Evolutionary conservation across 805 yeast species (phyloP).

Genomic region (Metschnikowia gelsemii): DNA sequence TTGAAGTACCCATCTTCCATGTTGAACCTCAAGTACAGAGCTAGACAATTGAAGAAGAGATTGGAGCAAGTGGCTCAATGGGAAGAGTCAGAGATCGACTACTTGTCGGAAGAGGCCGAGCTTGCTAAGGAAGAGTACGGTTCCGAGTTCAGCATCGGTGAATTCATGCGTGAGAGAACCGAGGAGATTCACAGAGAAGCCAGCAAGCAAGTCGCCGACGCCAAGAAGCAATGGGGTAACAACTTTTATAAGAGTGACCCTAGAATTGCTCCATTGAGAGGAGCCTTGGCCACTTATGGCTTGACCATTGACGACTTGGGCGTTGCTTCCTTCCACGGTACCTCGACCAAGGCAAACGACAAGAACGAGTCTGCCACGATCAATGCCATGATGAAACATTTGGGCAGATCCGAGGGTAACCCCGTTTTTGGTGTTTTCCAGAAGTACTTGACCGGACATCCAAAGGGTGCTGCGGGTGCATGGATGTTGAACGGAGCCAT

Average conservation of each 20-base stretch:
- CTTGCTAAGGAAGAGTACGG: conserved; percentile 53
- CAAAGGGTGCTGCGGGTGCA: conserved; percentile 99
- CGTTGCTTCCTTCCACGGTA: conserved; percentile 98
- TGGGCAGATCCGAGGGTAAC: conserved; percentile 97
- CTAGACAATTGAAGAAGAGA: conserved; percentile 84
- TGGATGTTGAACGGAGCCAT: conserved; percentile 99
- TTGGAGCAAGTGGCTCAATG: conserved; percentile 73
- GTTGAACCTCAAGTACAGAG: conserved; percentile 88
- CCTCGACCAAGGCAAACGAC: conserved; percentile 97
- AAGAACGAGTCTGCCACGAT: conserved; percentile 95
- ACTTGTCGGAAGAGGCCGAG: conserved; percentile 68
- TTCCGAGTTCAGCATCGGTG: conserved; percentile 42
- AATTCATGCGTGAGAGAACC: conserved; percentile 75
- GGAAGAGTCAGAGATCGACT: conserved; percentile 78
- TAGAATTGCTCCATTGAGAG: conserved; percentile 94
- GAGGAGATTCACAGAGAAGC: conserved; percentile 88
- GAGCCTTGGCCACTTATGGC: conserved; percentile 92
- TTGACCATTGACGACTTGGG: conserved; percentile 92
- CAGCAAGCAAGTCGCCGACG: conserved; percentile 77
- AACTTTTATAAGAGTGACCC: conserved; percentile 89
- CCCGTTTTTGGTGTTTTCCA: conserved; percentile 98
- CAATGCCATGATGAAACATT: conserved; percentile 87
- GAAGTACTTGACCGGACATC: conserved; percentile 98
- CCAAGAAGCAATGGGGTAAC: conserved; percentile 93
- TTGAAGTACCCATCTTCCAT: conserved; percentile 76